Base-by-base conservation (phyloP, 495 filamentous ascomycete genomes). In the Usnea hakonensis region DNA sequence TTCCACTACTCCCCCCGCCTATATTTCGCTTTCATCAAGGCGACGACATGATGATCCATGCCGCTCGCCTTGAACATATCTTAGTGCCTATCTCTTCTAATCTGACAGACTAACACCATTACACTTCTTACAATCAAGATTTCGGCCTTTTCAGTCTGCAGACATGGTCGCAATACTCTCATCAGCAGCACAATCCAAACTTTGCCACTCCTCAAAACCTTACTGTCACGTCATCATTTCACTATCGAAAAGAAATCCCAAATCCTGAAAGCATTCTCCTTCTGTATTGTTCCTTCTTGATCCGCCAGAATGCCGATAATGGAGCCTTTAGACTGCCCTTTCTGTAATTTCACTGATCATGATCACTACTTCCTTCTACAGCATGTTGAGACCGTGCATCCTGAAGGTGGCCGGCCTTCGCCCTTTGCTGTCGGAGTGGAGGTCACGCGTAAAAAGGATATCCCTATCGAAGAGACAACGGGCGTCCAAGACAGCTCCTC, bases 321-420 rank as follows among this genome's bases (percentile, higher is more conserved):
- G 32, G 50, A 60, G 23, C 58, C n/a, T 21, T 19, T 61, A 28
- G 58, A 61, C 48, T 85, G 82, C 70, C 82, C 83, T 0, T 78
- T 84, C 50, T 87, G 85, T 65, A 72, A 75, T 5, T 85, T 84
- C 63, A 72, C 74, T 32, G 79, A 82, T 60, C 50, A 63, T 30
- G 80, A 84, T 61, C 62, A 70, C 19, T 74, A 78, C 50, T 75
- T 79, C 52, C 73, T 87, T 46, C 63, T 73, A 26, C 71, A 84
- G 23, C 85, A 88, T 67, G 77, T 88, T 44, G 82, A 85, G 58
- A 71, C 70, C 36, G 76, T 72, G 57, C 79, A 83, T 44, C 79
- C 79, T 52, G 79, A 82, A 63, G 79, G 79, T 60, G 75, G 72
- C 17, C 79, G 77, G 6, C 58, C 58, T 52, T 81, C 81, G 9